phyloP scores from a whole-genome alignment of 768 basidiomycete species.

The Naganishia vaughanmartiniae region DNA sequence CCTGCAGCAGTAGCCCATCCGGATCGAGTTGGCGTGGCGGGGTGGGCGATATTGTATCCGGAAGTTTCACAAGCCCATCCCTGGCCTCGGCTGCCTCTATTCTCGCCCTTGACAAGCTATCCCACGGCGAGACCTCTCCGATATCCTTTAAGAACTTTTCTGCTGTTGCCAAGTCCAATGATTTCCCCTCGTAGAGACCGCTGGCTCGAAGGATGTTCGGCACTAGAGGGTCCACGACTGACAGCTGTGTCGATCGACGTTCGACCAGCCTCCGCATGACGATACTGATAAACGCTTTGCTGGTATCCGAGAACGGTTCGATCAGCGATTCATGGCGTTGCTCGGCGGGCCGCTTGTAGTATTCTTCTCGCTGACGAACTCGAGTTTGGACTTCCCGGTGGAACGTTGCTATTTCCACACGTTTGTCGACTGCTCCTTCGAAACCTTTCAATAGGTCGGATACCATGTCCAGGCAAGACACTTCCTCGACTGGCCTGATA shows the following conservation, averaged over 20 bases:
- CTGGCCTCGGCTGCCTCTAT: conserved; percentile 7
- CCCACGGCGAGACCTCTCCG: conserved; percentile 15
- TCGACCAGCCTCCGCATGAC: conserved; percentile 44
- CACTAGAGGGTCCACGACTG: conserved; percentile 62
- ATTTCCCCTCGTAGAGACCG: conserved; percentile 22
- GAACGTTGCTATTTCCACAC: conserved; percentile 10
- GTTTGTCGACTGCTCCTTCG: conserved; percentile 21
- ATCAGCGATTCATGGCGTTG: not conserved
- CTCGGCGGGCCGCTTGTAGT: not conserved
- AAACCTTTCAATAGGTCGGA: conserved; percentile 28
- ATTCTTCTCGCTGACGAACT: conserved; percentile 43
- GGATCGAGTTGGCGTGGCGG: not conserved
- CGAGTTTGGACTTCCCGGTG: conserved; percentile 17
- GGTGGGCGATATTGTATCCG: not conserved
- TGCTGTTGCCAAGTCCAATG: conserved; percentile 17
- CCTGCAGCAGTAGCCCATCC: conserved; percentile 92
- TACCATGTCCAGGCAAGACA: conserved; percentile 40
- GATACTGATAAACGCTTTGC: conserved; percentile 43
- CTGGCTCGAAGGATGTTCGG: conserved; percentile 55
- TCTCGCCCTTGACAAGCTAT: not conserved
- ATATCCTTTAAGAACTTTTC: conserved; percentile 19
- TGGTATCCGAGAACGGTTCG: conserved; percentile 27
- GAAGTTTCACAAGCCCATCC: not conserved
- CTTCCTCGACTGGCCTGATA: conserved; percentile 35
- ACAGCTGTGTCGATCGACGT: conserved; percentile 56